A percentile compares a stretch with the other conserved stretches of the same genome.
phyloP scores from a whole-genome alignment of 495 filamentous ascomycete genomes.

The Neurospora sp. region DNA sequence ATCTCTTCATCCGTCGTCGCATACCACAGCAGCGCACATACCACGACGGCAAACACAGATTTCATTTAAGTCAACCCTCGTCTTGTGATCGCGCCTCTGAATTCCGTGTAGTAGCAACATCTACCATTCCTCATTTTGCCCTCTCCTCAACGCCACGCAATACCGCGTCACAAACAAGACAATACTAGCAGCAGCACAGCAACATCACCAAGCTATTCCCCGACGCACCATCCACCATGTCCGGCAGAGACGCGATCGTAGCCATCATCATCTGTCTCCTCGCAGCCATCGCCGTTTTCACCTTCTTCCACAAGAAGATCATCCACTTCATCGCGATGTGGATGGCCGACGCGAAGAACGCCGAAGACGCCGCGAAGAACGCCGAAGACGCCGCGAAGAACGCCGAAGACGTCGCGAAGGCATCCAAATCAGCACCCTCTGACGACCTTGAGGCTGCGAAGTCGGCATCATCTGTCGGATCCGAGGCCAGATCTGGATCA shows the following conservation, averaged over 20 bases:
- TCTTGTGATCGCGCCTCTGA: neutral
- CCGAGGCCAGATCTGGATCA: neutral
- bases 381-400: neutral
- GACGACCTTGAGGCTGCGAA: neutral
- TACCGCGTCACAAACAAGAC: neutral
- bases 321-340: neutral
- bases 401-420: neutral
- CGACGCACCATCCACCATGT: neutral
- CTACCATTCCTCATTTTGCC: neutral
- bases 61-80: neutral
- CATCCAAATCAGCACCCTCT: neutral
- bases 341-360: neutral
- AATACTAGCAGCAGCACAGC: neutral
- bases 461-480: neutral
- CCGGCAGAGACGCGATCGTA: constrained; percentile 1
- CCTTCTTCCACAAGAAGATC: constrained; percentile 5
- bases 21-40: neutral
- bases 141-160: neutral
- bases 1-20: neutral
- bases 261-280: constrained; percentile 9
- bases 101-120: neutral
- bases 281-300: neutral
- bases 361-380: neutral
- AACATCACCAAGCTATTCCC: neutral
- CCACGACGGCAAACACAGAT: neutral